Conservation (phyloP, 225 moss, liverwort and hornwort species). For the Physcomitrellopsis africana region DNA sequence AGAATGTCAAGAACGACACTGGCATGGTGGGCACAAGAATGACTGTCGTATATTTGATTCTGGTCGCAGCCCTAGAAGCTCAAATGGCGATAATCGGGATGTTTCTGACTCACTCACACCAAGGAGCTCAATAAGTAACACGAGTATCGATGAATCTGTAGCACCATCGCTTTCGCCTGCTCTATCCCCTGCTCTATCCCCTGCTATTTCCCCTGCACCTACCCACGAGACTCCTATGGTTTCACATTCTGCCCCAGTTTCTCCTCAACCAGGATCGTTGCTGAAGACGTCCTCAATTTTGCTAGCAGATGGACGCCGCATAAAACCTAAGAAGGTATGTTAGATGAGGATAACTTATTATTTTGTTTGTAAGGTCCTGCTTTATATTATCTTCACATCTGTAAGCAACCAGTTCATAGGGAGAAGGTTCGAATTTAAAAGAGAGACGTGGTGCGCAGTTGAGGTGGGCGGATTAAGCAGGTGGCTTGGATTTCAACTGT, state of each 20-base stretch:
- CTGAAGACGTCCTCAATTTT: slow-evolving; percentile 46
- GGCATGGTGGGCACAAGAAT: slow-evolving; percentile 77
- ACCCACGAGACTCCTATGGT: slow-evolving; percentile 28
- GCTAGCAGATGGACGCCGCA: slow-evolving; percentile 61
- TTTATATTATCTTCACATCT: slow-evolving; percentile 43
- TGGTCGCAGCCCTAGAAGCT: slow-evolving; percentile 65
- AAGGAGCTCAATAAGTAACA: slow-evolving; percentile 52
- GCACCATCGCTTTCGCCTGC: slow-evolving; percentile 49
- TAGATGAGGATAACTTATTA: slow-evolving; percentile 22
- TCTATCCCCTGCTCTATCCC: neutral
- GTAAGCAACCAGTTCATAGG: slow-evolving; percentile 38
- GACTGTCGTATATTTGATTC: slow-evolving; percentile 68
- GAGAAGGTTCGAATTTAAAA: slow-evolving; percentile 52
- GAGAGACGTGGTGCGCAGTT: slow-evolving; percentile 66
- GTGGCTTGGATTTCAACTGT: slow-evolving; percentile 68
- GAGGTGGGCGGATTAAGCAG: slow-evolving; percentile 63
- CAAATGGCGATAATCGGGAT: slow-evolving; percentile 53
- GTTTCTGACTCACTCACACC: slow-evolving; percentile 62
- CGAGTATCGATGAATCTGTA: slow-evolving; percentile 37
- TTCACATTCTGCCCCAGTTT: slow-evolving; percentile 51
- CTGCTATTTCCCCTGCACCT: slow-evolving; percentile 33
- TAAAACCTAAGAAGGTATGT: slow-evolving; percentile 78
- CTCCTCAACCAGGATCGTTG: slow-evolving; percentile 50
- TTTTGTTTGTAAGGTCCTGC: slow-evolving; percentile 35
- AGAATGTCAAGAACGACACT: slow-evolving; percentile 78